Evolutionary conservation across 306 rosid genomes (phyloP).

Genomic region (Gastrolobium bilobum): DNA sequence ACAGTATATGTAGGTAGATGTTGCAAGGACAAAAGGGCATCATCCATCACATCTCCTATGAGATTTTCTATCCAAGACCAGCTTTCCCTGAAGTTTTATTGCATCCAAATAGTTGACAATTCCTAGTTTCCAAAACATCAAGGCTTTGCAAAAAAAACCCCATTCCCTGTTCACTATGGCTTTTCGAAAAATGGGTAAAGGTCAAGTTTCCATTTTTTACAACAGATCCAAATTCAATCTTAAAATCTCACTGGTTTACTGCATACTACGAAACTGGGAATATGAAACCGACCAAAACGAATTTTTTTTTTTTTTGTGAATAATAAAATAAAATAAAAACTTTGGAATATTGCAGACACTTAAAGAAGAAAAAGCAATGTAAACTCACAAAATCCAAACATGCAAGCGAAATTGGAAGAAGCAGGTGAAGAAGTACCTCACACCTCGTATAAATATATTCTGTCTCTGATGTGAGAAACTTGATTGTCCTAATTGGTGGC

Average conservation of each 20-base stretch:
- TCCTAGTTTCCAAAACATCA: conserved; percentile 56
- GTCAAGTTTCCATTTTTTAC: conserved; percentile 17
- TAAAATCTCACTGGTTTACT: conserved; percentile 4
- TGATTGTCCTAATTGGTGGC: background rate
- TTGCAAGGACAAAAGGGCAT: conserved; percentile 37
- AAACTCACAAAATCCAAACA: background rate
- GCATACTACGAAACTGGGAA: background rate
- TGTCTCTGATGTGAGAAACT: background rate
- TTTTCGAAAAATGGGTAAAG: background rate
- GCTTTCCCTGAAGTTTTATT: conserved; percentile 55
- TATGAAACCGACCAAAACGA: background rate
- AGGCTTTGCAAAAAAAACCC: conserved; percentile 41
- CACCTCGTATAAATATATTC: background rate
- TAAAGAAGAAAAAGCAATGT: conserved; percentile 15
- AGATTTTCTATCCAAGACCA: conserved; percentile 64
- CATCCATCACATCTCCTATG: conserved; percentile 34
- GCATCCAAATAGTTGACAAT: conserved; percentile 48
- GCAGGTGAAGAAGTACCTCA: background rate
- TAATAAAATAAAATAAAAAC: background rate
- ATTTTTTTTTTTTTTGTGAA: no score
- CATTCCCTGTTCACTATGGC: conserved; percentile 49
- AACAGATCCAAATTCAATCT: background rate
- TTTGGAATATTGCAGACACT: background rate
- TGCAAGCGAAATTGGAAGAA: conserved; percentile 17
- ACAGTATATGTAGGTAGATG: background rate